A percentile compares a stretch with the other conserved stretches of the same genome.
phyloP scores from a whole-genome alignment of 768 basidiomycete genomes.

The Mycena olivaceomarginata region DNA sequence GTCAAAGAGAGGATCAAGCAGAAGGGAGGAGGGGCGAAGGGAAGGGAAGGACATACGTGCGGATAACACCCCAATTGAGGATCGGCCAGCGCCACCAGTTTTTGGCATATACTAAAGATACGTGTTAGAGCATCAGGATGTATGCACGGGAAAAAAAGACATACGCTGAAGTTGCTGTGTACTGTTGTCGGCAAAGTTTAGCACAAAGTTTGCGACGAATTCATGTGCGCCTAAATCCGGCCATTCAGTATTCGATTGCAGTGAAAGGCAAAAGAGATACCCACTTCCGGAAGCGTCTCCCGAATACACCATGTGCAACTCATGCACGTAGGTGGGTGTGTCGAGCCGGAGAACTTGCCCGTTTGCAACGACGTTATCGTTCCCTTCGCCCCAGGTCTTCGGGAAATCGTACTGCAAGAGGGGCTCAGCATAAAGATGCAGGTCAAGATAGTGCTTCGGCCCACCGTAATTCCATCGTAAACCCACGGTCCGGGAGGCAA shows the following conservation, averaged over 20 bases:
- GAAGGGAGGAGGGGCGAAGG: neutral
- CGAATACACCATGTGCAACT: constrained; percentile 69
- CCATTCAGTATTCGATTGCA: neutral
- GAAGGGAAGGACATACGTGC: constrained; percentile 14
- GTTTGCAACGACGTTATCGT: constrained; percentile 67
- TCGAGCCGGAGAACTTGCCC: constrained; percentile 62
- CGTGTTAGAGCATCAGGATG: neutral
- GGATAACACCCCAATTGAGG: constrained; percentile 34
- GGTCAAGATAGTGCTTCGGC: neutral
- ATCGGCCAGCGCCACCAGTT: constrained; percentile 40
- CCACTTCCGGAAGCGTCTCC: constrained; percentile 61
- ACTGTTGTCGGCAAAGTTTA: constrained; percentile 34
- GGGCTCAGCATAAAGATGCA: neutral
- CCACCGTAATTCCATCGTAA: constrained; percentile 32
- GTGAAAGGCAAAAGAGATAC: constrained; percentile 5
- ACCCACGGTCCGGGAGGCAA: constrained; percentile 29
- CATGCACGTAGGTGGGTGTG: constrained; percentile 59
- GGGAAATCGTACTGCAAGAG: constrained; percentile 27
- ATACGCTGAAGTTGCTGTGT: constrained; percentile 32
- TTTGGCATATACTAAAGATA: constrained; percentile 28
- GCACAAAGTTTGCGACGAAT: constrained; percentile 30
- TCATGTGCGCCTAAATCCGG: constrained; percentile 14
- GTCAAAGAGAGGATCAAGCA: too few species aligned
- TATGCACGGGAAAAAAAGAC: neutral
- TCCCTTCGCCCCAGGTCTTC: constrained; percentile 12